phyloP scores from a whole-genome alignment of 1,284 basidiomycete genomes.

The Trametes versicolor region DNA sequence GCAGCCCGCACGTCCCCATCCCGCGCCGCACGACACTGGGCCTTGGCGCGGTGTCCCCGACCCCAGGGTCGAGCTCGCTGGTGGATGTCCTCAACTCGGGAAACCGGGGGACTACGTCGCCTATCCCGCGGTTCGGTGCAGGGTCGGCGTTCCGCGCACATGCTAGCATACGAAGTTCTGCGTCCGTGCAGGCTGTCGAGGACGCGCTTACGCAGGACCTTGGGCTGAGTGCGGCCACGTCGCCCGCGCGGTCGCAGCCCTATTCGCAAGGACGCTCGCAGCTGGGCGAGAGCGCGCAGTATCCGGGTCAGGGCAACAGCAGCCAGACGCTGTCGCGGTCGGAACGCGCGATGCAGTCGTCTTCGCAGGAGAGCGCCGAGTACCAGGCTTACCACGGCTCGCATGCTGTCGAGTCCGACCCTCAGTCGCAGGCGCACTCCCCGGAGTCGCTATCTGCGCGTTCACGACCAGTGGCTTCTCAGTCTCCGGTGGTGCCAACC shows the following conservation, averaged over 20 bases:
- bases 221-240: neutral
- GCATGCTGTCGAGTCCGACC: constrained; percentile 17
- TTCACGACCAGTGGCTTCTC: neutral
- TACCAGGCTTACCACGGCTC: constrained; percentile 17
- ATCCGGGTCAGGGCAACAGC: neutral
- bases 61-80: constrained; percentile 1
- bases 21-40: constrained; percentile 15
- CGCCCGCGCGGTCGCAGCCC: constrained; percentile 1
- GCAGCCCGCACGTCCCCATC: neutral
- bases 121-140: neutral
- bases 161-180: constrained; percentile 10
- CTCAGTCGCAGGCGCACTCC: neutral
- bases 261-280: neutral
- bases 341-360: neutral
- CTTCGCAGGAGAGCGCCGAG: constrained; percentile 2
- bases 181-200: constrained; percentile 35
- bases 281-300: neutral
- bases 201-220: constrained; percentile 33
- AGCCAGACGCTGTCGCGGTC: neutral
- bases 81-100: neutral
- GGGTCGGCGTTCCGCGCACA: neutral
- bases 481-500: neutral
- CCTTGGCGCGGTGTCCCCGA: constrained; percentile 1
- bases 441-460: neutral
- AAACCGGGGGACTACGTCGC: neutral